A percentile compares a stretch with the other conserved stretches of the same genome.
phyloP scores from a whole-genome alignment of 345 rosid species.

The Aquilaria yunnanensis region DNA sequence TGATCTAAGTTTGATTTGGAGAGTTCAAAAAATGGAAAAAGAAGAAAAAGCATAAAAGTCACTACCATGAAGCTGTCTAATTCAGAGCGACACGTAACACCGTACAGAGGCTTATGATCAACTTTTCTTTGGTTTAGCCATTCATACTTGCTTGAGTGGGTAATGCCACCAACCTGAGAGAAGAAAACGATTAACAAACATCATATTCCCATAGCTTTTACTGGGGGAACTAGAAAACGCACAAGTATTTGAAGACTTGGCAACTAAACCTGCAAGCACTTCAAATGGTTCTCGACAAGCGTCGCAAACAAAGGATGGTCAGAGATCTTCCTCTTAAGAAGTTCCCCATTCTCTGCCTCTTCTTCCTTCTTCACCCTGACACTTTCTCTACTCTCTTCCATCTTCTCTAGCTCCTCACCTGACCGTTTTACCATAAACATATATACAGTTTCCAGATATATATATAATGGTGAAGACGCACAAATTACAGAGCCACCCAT shows the following conservation, averaged over 20 bases:
- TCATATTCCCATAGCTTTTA: neutral
- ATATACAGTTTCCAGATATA: neutral
- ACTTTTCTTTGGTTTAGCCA: slow-evolving; percentile 4
- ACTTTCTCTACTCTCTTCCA: neutral
- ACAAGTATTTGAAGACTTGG: neutral
- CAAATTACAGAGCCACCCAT: slow-evolving; percentile 8
- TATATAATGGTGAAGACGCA: neutral
- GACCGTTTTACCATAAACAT: slow-evolving; percentile 10
- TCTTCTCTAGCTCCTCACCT: slow-evolving; percentile 4
- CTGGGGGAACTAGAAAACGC: neutral
- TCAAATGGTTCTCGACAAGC: slow-evolving; percentile 36
- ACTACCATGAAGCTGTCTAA: slow-evolving; percentile 45
- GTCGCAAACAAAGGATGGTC: slow-evolving; percentile 43
- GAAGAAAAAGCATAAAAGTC: neutral
- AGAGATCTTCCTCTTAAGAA: slow-evolving; percentile 44
- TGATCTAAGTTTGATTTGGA: neutral
- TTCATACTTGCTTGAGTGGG: slow-evolving; percentile 3
- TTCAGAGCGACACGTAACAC: slow-evolving; percentile 29
- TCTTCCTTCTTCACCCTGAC: slow-evolving; percentile 8
- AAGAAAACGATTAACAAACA: neutral
- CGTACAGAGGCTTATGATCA: slow-evolving; percentile 6
- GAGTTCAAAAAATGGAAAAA: neutral
- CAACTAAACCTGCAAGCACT: slow-evolving; percentile 44
- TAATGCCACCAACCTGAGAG: slow-evolving; percentile 22
- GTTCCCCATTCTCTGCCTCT: slow-evolving; percentile 13